phyloP scores from a whole-genome alignment of 257 asterid genomes.

The Nicotiana tomentosiformis region DNA sequence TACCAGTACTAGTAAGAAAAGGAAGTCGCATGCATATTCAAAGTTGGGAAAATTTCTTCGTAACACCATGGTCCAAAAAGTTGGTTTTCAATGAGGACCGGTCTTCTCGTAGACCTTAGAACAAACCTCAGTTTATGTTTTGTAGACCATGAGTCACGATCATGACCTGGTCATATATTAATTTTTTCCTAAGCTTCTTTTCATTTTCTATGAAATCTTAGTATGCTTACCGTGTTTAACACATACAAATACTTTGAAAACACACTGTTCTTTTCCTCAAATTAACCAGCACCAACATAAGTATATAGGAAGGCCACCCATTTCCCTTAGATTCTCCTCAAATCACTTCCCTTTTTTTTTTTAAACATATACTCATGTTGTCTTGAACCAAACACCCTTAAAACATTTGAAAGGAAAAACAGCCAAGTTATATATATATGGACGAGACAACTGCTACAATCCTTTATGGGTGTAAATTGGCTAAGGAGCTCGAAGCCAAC shows the following conservation, averaged over 20 bases:
- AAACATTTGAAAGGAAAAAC: neutral
- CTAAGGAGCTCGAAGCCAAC: constrained; percentile 45
- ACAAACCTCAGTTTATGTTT: neutral
- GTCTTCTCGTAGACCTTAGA: constrained; percentile 55
- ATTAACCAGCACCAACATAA: constrained; percentile 7
- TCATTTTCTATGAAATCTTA: neutral
- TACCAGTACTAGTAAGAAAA: neutral
- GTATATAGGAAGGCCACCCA: neutral
- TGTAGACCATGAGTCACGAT: neutral
- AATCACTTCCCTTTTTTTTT: too few relatives aligned
- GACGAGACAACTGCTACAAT: constrained; percentile 43
- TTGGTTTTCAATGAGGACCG: constrained; percentile 44
- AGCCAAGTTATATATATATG: constrained; percentile 22
- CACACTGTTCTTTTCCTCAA: neutral
- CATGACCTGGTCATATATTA: constrained; percentile 21
- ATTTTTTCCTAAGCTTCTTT: constrained; percentile 23
- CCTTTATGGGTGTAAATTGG: constrained; percentile 47
- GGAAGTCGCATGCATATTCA: constrained; percentile 27
- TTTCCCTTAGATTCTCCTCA: constrained; percentile 3
- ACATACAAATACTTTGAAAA: constrained; percentile 41
- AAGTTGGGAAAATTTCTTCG: constrained; percentile 32
- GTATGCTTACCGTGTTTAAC: constrained; percentile 41
- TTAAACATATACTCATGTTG: neutral
- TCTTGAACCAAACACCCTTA: neutral
- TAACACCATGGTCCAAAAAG: constrained; percentile 22